Evolutionary conservation across 139 green algal species (phyloP).

Genomic region (Gonium pectorale): DNA sequence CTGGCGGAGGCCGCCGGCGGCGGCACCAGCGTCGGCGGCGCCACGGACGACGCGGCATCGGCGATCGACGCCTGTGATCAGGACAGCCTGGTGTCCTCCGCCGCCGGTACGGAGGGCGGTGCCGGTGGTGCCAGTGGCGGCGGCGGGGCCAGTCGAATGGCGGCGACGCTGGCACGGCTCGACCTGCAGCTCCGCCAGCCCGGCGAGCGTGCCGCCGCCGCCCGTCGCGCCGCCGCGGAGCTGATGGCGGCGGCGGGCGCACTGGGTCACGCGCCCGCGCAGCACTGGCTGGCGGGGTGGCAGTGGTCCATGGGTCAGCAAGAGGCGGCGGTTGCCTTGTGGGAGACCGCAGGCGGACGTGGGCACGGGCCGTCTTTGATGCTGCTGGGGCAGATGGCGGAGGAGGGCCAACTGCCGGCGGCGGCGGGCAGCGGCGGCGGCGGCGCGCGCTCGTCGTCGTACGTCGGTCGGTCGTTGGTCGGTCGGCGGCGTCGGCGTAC

Average conservation of each 20-base stretch:
- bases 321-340: slow-evolving; percentile 24
- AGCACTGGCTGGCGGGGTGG: slow-evolving; percentile 47
- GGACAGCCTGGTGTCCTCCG: not conserved
- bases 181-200: slow-evolving; percentile 30
- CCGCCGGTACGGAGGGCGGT: not conserved
- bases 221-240: slow-evolving; percentile 22
- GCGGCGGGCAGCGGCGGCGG: not conserved
- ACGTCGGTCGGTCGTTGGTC: no score
- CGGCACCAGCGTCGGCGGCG: not conserved
- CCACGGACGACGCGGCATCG: no score
- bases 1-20: not conserved
- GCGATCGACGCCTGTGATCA: no score
- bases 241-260: slow-evolving; percentile 37
- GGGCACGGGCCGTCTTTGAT: slow-evolving; percentile 14
- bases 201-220: not conserved
- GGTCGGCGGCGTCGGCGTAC: no score
- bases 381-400: slow-evolving; percentile 35
- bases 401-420: slow-evolving; percentile 8
- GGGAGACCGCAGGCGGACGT: slow-evolving; percentile 17
- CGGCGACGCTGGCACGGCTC: slow-evolving; percentile 4
- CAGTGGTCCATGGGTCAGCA: slow-evolving; percentile 20
- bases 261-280: slow-evolving; percentile 14
- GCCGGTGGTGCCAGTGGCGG: not conserved
- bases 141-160: not conserved
- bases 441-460: no score